Evolutionary conservation across 1,284 basidiomycete species (phyloP).

Genomic region (Xanthoconium separans): DNA sequence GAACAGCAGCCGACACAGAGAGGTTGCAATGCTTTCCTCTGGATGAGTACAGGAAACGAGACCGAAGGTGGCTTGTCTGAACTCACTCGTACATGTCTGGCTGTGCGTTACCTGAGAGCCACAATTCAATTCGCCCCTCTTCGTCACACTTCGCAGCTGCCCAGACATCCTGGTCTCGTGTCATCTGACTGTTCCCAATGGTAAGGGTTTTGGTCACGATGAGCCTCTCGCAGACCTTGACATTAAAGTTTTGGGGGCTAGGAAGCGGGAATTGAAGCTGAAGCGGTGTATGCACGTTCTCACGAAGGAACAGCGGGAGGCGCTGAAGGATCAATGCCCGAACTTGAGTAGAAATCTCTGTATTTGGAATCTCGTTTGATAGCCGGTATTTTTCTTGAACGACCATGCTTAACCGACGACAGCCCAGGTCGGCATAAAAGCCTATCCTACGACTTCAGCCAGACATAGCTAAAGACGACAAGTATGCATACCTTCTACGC

Average conservation of each 20-base stretch:
- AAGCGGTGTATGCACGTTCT: constrained; percentile 60
- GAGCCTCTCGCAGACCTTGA: constrained; percentile 1
- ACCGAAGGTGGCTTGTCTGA: background rate
- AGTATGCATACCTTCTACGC: background rate
- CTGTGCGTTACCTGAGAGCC: constrained; percentile 36
- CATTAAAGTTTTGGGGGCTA: background rate
- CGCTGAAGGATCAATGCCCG: constrained; percentile 76
- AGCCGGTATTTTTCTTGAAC: constrained; percentile 74
- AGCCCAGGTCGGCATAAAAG: constrained; percentile 68
- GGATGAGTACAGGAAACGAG: background rate
- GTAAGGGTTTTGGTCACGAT: constrained; percentile 6
- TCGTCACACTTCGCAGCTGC: background rate
- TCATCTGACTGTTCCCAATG: background rate
- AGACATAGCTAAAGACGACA: too few relatives aligned
- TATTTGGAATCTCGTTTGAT: constrained; percentile 45
- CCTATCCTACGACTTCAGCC: constrained; percentile 34
- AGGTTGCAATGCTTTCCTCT: constrained; percentile 70
- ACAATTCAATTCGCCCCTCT: constrained; percentile 1
- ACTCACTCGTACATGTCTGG: constrained; percentile 88
- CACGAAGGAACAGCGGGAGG: constrained; percentile 87
- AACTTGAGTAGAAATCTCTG: constrained; percentile 44
- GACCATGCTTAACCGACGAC: constrained; percentile 65
- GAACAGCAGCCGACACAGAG: constrained; percentile 69
- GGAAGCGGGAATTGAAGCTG: background rate
- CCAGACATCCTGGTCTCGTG: background rate